A percentile compares a stretch with the other conserved stretches of the same genome.
Conservation (phyloP, 1,139 yeast genomes). For the Diutina catenulata region DNA sequence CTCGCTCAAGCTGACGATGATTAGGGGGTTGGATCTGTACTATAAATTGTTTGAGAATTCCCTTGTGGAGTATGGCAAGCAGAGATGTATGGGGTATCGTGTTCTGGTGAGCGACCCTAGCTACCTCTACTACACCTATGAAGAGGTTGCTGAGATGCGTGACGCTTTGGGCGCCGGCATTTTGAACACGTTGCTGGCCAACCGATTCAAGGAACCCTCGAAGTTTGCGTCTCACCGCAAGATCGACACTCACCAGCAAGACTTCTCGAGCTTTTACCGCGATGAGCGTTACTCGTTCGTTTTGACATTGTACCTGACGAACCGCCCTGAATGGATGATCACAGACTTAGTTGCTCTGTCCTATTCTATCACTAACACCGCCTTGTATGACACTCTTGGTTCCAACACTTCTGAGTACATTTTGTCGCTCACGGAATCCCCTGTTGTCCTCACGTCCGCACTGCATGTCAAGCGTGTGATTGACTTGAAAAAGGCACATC, state of each 20-base stretch:
- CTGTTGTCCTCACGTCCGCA: slow-evolving; percentile 23
- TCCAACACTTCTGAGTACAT: slow-evolving; percentile 14
- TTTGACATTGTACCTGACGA: slow-evolving; percentile 13
- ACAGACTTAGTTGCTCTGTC: slow-evolving; percentile 14
- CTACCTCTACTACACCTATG: slow-evolving; percentile 14
- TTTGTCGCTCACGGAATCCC: slow-evolving; percentile 14
- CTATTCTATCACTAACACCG: slow-evolving; percentile 16
- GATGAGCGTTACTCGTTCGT: slow-evolving; percentile 12
- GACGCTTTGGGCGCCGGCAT: slow-evolving; percentile 22
- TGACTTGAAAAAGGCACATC: slow-evolving; percentile 11
- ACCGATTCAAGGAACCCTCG: slow-evolving; percentile 16
- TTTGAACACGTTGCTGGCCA: slow-evolving; percentile 17
- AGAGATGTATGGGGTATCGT: slow-evolving; percentile 21
- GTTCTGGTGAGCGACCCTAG: slow-evolving; percentile 18
- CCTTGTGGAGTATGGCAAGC: slow-evolving; percentile 12
- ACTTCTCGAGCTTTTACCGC: slow-evolving; percentile 10
- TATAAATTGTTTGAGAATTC: slow-evolving; percentile 16
- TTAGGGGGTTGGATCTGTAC: slow-evolving; percentile 18
- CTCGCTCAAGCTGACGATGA: slow-evolving; percentile 7
- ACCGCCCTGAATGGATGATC: slow-evolving; percentile 17
- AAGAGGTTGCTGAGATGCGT: slow-evolving; percentile 18
- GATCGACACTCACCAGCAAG: slow-evolving; percentile 16
- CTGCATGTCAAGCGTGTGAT: slow-evolving; percentile 13
- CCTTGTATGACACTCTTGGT: slow-evolving; percentile 18
- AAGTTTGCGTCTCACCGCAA: slow-evolving; percentile 15